Evolutionary conservation across 1,284 basidiomycete genomes (phyloP), one percentile per base, ranked within the genome.

Genomic region (Ceratobasidium papillatum): DNA sequence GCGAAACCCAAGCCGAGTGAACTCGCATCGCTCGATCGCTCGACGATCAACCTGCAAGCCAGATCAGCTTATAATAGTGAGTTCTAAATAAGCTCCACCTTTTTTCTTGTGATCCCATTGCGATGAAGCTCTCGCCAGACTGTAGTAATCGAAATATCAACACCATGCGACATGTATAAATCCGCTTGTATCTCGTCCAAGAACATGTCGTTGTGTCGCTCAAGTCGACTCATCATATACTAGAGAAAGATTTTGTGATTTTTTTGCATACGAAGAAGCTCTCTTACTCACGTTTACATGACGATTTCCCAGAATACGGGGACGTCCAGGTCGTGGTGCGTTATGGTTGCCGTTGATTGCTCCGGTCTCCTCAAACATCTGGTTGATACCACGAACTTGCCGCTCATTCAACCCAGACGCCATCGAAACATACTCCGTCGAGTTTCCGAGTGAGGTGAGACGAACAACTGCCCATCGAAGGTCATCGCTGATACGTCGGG

Each of bases 21-120:
- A 14, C 34, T 61, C 58, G 4, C 19, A 36, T 2, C 58, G 58
- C 58, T 61, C 36, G 19, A 61, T 38, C 1, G 58, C 58, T 7
- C 34, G n/a, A 5, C 58, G 58, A n/a, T n/a, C n/a, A 38, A 36
- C 36, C 36, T 61, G 9, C 7, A 61, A 7, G 4, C 8, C 14
- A 34, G 32, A 4, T 61, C 58, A 61, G 58, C 19, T 12, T 32
- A 63, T 19, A 63, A 49, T 14, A 41, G 22, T 36, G 0, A 17
- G 25, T 52, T 69, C 8, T 7, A 41, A 3, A 19, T 38, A 38
- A n/a, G 11, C 19, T 32, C 38, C 54, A 80, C 80, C 77, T 81
- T 79, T 36, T 81, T 81, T 76, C 78, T 76, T 0, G 73, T 78
- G 51, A 79, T 79, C 0, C 77, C 77, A 8, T 43, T 45, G 1